phyloP scores from a whole-genome alignment of 345 rosid species.

The Aquilaria malaccensis region DNA sequence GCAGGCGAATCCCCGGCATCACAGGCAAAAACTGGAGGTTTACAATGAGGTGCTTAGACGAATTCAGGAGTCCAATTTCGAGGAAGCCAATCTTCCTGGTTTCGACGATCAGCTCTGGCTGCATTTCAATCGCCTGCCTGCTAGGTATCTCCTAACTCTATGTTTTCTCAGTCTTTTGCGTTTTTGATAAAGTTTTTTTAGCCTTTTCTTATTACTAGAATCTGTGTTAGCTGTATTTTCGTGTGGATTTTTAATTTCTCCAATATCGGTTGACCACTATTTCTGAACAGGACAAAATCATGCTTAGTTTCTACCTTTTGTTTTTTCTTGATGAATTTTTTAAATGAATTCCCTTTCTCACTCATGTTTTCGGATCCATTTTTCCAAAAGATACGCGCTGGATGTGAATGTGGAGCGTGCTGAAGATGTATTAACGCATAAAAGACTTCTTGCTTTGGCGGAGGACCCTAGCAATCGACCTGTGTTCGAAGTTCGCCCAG shows the following conservation, averaged over 20 bases:
- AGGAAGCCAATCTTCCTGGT: conserved; percentile 62
- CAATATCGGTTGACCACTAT: neutral
- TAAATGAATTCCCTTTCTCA: neutral
- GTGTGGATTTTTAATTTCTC: neutral
- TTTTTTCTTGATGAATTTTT: neutral
- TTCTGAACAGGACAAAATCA: neutral
- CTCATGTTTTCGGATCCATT: neutral
- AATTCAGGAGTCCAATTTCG: conserved; percentile 59
- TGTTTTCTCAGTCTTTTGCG: neutral
- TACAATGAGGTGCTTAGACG: conserved; percentile 73
- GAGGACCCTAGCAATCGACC: conserved; percentile 73
- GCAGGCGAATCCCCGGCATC: conserved; percentile 55
- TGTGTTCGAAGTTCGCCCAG: conserved; percentile 81
- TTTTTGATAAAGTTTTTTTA: neutral
- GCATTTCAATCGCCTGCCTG: conserved; percentile 96
- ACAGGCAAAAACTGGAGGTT: conserved; percentile 78
- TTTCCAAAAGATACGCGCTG: conserved; percentile 53
- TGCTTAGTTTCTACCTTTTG: too few relatives aligned
- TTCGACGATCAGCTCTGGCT: conserved; percentile 97
- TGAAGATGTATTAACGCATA: conserved; percentile 83
- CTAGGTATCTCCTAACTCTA: conserved; percentile 45
- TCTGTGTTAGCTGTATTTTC: too few relatives aligned
- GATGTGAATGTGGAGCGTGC: conserved; percentile 99
- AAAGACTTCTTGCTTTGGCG: conserved; percentile 65
- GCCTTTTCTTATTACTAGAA: neutral